phyloP scores from a whole-genome alignment of 2,329 filamentous ascomycete genomes.

The Apiospora rasikravindrae region DNA sequence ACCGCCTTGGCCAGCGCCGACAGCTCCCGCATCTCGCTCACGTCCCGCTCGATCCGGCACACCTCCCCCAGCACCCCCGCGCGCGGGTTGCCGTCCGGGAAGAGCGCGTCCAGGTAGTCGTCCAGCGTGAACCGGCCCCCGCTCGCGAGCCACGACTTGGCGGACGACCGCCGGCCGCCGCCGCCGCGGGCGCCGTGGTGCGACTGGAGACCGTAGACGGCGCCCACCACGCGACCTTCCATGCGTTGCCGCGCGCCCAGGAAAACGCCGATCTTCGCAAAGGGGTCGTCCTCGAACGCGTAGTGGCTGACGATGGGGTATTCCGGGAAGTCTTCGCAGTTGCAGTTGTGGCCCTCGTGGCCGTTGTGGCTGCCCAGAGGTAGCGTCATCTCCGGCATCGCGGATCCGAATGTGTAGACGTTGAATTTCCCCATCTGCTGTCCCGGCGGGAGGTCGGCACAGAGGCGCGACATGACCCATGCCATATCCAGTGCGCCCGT shows the following conservation, averaged over 20 bases:
- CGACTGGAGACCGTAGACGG: slow-evolving; percentile 43
- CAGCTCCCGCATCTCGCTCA: slow-evolving; percentile 49
- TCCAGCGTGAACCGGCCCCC: slow-evolving; percentile 34
- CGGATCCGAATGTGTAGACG: slow-evolving; percentile 51
- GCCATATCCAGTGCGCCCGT: slow-evolving; percentile 43
- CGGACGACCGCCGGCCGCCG: too few species aligned
- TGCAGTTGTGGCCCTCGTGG: slow-evolving; percentile 12
- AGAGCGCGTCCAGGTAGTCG: slow-evolving; percentile 44
- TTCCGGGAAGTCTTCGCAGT: slow-evolving; percentile 19
- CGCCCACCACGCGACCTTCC: slow-evolving; percentile 45
- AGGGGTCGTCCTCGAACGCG: slow-evolving; percentile 40
- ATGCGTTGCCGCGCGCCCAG: slow-evolving; percentile 42
- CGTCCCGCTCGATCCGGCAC: slow-evolving; percentile 45
- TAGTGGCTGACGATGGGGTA: slow-evolving; percentile 31
- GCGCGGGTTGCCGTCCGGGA: slow-evolving; percentile 35
- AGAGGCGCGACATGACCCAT: slow-evolving; percentile 43
- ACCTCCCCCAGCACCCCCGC: slow-evolving; percentile 39
- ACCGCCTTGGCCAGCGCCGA: slow-evolving; percentile 44
- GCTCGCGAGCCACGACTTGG: slow-evolving; percentile 26
- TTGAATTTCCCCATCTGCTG: slow-evolving; percentile 44
- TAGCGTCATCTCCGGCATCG: slow-evolving; percentile 43
- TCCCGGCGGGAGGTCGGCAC: slow-evolving; percentile 43
- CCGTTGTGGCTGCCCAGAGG: slow-evolving; percentile 34
- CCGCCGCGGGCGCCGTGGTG: slow-evolving; percentile 10
- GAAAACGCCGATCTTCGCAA: slow-evolving; percentile 45